Evolutionary conservation across 75 land plant species (phyloP).

Genomic region (Sequoiadendron giganteum): DNA sequence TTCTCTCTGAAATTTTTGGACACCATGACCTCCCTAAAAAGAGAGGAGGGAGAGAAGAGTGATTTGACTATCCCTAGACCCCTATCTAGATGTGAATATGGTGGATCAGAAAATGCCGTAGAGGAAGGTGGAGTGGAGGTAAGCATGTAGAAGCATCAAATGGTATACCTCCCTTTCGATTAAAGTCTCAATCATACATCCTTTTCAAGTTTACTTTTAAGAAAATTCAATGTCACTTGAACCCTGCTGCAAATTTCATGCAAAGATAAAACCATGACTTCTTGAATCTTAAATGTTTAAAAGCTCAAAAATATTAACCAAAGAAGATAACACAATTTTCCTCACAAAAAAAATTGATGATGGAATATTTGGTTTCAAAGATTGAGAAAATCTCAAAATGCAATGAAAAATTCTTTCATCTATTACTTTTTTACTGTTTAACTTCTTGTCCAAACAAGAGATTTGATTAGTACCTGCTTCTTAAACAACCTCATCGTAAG

Average conservation of each 20-base stretch:
- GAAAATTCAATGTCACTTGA: neutral
- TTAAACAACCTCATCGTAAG: conserved; percentile 10
- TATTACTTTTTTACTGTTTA: neutral
- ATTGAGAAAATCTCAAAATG: neutral
- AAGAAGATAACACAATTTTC: neutral
- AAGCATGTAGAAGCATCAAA: too few relatives aligned
- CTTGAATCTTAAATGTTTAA: neutral
- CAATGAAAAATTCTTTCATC: neutral
- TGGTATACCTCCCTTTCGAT: too few relatives aligned
- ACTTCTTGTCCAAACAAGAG: neutral
- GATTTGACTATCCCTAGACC: too few relatives aligned
- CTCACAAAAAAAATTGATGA: neutral
- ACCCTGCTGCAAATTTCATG: neutral
- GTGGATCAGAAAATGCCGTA: too few relatives aligned
- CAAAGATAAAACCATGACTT: neutral
- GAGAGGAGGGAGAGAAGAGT: too few relatives aligned
- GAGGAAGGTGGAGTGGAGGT: too few relatives aligned
- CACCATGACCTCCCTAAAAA: too few relatives aligned
- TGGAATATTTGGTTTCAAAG: neutral
- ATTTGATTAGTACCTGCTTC: conserved; percentile 5
- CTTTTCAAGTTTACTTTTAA: too few relatives aligned
- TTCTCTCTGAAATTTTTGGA: too few relatives aligned
- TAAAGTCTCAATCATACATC: too few relatives aligned
- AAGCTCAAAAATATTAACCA: neutral
- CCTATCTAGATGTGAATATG: too few relatives aligned